Percentiles rank a stretch among this genome's conserved stretches.
Conservation (phyloP, 2,329 filamentous ascomycete genomes). For the Aspergillus udagawae region DNA sequence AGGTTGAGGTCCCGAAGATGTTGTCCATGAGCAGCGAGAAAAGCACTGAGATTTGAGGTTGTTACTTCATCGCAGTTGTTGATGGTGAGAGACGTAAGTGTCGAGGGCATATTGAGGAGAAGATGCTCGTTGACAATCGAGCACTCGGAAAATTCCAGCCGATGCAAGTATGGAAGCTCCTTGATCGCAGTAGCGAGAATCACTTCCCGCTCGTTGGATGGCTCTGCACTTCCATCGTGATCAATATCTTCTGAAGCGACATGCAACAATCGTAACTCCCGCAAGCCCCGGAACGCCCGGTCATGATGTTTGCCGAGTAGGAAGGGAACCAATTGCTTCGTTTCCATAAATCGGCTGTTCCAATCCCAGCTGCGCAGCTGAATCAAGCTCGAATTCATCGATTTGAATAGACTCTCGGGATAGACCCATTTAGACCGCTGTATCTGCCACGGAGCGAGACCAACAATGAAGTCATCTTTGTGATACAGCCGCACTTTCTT, state of each 20-base stretch:
- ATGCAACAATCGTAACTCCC: conserved; percentile 36
- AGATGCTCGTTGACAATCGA: conserved; percentile 65
- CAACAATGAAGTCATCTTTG: conserved; percentile 52
- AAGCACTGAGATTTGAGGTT: conserved; percentile 61
- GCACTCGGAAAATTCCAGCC: conserved; percentile 71
- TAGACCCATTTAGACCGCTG: conserved; percentile 61
- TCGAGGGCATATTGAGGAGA: conserved; percentile 63
- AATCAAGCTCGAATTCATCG: conserved; percentile 51
- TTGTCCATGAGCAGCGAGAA: conserved; percentile 63
- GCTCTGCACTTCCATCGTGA: conserved; percentile 39
- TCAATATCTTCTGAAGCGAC: conserved; percentile 21
- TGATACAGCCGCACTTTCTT: conserved; percentile 69
- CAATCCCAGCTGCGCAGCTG: conserved; percentile 53
- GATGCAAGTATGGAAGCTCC: conserved; percentile 60
- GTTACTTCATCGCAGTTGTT: conserved; percentile 74
- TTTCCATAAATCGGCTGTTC: conserved; percentile 48
- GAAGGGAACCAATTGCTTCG: conserved; percentile 39
- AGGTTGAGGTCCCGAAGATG: conserved; percentile 66
- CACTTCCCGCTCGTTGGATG: conserved; percentile 26
- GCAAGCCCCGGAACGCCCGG: conserved; percentile 49
- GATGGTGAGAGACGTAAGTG: conserved; percentile 65
- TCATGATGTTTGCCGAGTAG: conserved; percentile 52
- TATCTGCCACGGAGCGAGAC: conserved; percentile 28
- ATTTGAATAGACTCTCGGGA: conserved; percentile 60
- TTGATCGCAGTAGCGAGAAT: conserved; percentile 47